Conservation (phyloP, 1,284 basidiomycete species). For the Papiliotrema terrestris region DNA sequence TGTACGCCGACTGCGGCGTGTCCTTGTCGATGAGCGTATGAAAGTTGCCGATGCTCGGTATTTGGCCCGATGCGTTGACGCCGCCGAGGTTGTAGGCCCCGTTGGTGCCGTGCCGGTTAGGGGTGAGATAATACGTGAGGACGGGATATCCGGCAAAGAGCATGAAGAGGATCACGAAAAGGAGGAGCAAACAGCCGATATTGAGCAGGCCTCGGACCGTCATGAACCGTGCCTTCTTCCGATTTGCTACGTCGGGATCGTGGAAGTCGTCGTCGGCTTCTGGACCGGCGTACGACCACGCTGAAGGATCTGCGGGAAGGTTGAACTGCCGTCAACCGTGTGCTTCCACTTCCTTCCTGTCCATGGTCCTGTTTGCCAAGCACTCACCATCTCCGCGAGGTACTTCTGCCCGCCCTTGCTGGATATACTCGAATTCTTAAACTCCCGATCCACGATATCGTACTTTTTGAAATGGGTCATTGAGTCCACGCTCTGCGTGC, state of each 20-base stretch:
- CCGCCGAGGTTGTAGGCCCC: conserved; percentile 57
- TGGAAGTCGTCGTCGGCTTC: conserved; percentile 51
- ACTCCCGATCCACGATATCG: conserved; percentile 21
- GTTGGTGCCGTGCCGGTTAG: conserved; percentile 35
- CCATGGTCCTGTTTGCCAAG: too few relatives aligned
- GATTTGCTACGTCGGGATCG: conserved; percentile 53
- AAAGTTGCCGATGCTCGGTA: conserved; percentile 62
- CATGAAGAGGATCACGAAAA: conserved; percentile 57
- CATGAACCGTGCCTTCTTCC: conserved; percentile 58
- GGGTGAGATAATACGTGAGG: conserved; percentile 42
- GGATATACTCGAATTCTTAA: conserved; percentile 24
- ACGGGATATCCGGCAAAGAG: conserved; percentile 60
- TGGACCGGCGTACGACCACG: conserved; percentile 18
- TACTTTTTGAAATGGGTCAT: conserved; percentile 25
- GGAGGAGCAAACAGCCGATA: conserved; percentile 67
- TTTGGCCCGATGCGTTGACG: conserved; percentile 57
- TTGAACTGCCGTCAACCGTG: too few relatives aligned
- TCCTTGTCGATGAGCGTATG: conserved; percentile 67
- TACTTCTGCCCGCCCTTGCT: conserved; percentile 30
- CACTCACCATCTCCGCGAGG: conserved; percentile 28
- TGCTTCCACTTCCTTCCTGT: too few relatives aligned
- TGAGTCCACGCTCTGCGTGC: conserved; percentile 17
- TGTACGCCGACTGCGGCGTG: conserved; percentile 52
- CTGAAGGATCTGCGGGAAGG: too few relatives aligned
- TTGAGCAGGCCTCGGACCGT: conserved; percentile 70